A percentile compares a stretch with the other conserved stretches of the same genome.
phyloP scores from a whole-genome alignment of 1,139 yeast species.

The Blastobotrys capitulatus region DNA sequence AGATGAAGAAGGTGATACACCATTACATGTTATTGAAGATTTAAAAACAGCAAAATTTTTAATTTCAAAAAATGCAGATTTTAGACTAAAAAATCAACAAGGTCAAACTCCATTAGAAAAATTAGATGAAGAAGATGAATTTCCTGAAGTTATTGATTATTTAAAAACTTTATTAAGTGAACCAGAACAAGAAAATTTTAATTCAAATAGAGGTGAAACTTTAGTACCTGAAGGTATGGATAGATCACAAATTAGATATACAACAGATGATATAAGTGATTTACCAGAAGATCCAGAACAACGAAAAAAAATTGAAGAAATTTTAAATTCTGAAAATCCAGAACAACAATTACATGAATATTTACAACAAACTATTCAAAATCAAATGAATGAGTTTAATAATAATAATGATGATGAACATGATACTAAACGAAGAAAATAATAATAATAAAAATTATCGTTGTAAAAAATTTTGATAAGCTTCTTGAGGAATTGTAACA shows the following conservation, averaged over 20 bases:
- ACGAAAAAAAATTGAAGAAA: slow-evolving; percentile 59
- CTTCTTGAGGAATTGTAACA: slow-evolving; percentile 75
- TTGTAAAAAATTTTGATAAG: slow-evolving; percentile 43
- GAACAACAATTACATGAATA: slow-evolving; percentile 70
- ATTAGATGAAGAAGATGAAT: slow-evolving; percentile 74
- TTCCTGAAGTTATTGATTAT: slow-evolving; percentile 68
- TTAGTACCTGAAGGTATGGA: slow-evolving; percentile 9
- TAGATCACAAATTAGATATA: slow-evolving; percentile 10
- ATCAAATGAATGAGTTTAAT: slow-evolving; percentile 31
- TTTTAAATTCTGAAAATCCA: slow-evolving; percentile 70
- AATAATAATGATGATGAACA: slow-evolving; percentile 1
- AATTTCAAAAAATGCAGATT: slow-evolving; percentile 65
- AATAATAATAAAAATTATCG: neutral
- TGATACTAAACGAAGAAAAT: neutral
- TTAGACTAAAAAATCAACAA: slow-evolving; percentile 56
- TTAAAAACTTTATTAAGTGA: slow-evolving; percentile 40
- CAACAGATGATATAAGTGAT: slow-evolving; percentile 6
- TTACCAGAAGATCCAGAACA: slow-evolving; percentile 44
- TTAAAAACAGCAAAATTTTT: slow-evolving; percentile 56
- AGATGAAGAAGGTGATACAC: slow-evolving; percentile 92
- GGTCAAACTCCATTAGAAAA: slow-evolving; percentile 62
- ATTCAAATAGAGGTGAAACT: slow-evolving; percentile 13
- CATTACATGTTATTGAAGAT: slow-evolving; percentile 85
- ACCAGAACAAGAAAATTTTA: slow-evolving; percentile 4
- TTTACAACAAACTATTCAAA: slow-evolving; percentile 59